These are phyloP conservation scores for Uromyces viciae-fabae DNA, from an alignment of 1,284 basidiomycete species.

Conservation along the genomic window DNA sequence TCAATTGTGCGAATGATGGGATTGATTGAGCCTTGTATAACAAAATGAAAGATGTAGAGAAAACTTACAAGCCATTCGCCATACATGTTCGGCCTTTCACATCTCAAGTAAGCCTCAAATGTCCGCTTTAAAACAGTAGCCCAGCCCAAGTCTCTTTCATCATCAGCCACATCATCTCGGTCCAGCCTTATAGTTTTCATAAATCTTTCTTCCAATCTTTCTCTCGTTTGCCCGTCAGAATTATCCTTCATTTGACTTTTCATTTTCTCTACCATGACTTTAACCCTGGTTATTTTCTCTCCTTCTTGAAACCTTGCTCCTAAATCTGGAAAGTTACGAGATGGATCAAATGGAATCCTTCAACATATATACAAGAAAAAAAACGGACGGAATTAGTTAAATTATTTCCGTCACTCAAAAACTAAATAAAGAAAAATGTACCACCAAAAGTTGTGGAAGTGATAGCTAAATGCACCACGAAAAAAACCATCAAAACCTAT, in stretches of 20 bases:
- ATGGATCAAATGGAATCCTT: constrained; percentile 88
- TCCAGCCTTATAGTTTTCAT: constrained; percentile 52
- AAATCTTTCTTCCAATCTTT: constrained; percentile 49
- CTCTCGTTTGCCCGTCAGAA: constrained; percentile 46
- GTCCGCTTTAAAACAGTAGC: constrained; percentile 82
- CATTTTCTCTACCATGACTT: constrained; percentile 53
- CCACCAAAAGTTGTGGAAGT: constrained; percentile 69
- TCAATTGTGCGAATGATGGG: background rate
- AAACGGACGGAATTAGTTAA: constrained; percentile 4
- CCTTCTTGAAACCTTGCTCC: constrained; percentile 71
- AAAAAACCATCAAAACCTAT: constrained; percentile 81
- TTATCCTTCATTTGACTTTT: constrained; percentile 43
- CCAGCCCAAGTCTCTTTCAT: constrained; percentile 77
- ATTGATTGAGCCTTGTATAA: background rate
- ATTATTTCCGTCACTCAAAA: too few relatives aligned
- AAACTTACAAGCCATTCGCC: constrained; percentile 67
- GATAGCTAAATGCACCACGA: constrained; percentile 77
- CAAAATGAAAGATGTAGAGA: background rate
- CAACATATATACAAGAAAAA: constrained; percentile 57
- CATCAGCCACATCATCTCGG: constrained; percentile 47
- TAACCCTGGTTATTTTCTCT: constrained; percentile 62
- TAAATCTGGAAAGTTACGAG: constrained; percentile 84
- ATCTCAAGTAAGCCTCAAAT: constrained; percentile 80
- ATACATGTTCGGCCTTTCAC: constrained; percentile 84
- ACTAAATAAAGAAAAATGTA: background rate